Evolutionary conservation across 2,329 filamentous ascomycete genomes (phyloP).

Genomic region (Aureobasidium musti): DNA sequence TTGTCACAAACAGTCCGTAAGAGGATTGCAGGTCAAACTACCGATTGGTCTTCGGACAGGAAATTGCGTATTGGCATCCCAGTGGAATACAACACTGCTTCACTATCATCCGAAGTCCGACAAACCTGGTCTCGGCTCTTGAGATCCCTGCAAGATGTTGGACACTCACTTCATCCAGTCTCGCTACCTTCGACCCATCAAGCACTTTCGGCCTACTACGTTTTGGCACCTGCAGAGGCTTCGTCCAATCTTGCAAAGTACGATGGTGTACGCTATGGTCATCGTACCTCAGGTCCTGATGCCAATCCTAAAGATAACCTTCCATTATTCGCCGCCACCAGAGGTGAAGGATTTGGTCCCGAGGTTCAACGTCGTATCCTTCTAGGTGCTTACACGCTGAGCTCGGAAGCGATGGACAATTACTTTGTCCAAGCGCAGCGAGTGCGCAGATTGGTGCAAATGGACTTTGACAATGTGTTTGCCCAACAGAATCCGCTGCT

Average conservation of each 20-base stretch:
- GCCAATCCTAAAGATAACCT: conserved; percentile 40
- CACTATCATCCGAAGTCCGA: conserved; percentile 70
- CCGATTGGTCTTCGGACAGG: conserved; percentile 42
- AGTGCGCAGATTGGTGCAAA: conserved; percentile 77
- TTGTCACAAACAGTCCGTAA: conserved; percentile 59
- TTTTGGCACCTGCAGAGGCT: conserved; percentile 92
- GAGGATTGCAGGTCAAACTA: conserved; percentile 42
- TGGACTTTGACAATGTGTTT: conserved; percentile 84
- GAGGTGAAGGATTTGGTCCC: conserved; percentile 72
- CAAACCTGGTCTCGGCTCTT: conserved; percentile 68
- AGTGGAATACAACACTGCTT: conserved; percentile 82
- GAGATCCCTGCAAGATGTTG: conserved; percentile 60
- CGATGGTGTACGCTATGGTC: conserved; percentile 91
- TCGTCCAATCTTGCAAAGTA: conserved; percentile 96
- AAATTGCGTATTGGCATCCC: conserved; percentile 60
- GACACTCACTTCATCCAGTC: conserved; percentile 72
- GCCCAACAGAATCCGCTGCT: conserved; percentile 67
- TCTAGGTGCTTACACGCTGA: conserved; percentile 85
- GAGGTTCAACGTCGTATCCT: conserved; percentile 88
- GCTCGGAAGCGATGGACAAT: conserved; percentile 88
- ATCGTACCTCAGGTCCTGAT: conserved; percentile 57
- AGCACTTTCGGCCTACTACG: conserved; percentile 90
- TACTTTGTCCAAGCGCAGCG: conserved; percentile 95
- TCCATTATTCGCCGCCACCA: conserved; percentile 70
- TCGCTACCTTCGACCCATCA: conserved; percentile 80